These are phyloP conservation scores for Cladosporium halotolerans DNA, from an alignment of 2,329 filamentous ascomycete species.

Conservation along the genomic window DNA sequence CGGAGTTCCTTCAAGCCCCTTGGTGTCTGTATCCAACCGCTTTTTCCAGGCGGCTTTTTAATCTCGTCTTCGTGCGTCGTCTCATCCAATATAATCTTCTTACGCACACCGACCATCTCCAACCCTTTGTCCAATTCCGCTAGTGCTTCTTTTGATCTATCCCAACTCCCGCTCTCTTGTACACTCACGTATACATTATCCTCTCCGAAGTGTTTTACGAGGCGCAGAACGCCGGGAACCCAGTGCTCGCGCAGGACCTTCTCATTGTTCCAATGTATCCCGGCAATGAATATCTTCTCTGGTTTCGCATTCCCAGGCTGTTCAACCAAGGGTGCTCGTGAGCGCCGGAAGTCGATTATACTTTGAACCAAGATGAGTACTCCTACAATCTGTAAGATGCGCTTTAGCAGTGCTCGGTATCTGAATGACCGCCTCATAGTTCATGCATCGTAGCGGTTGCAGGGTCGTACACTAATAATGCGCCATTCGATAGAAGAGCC, in stretches of 20 bases:
- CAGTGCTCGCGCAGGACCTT: conserved; percentile 55
- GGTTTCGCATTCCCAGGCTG: not conserved
- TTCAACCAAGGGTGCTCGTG: not conserved
- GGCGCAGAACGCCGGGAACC: conserved; percentile 53
- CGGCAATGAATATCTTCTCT: conserved; percentile 56
- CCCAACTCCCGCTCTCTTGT: conserved; percentile 63
- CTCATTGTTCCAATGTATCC: conserved; percentile 64
- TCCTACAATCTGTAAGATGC: conserved; percentile 3
- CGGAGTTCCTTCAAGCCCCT: conserved; percentile 50
- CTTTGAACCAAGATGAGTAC: conserved; percentile 5
- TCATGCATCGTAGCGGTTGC: not conserved
- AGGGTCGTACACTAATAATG: no score
- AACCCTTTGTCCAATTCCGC: conserved; percentile 51
- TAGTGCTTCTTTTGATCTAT: conserved; percentile 59
- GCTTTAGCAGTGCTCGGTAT: conserved; percentile 5
- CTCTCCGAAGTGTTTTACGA: conserved; percentile 52
- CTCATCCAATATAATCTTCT: conserved; percentile 53
- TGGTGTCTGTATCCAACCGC: conserved; percentile 60
- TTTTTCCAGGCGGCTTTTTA: conserved; percentile 38
- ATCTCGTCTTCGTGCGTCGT: conserved; percentile 55
- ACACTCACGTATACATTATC: conserved; percentile 64
- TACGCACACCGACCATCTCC: conserved; percentile 46
- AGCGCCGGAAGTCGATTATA: conserved; percentile 6
- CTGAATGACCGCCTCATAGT: conserved; percentile 5
- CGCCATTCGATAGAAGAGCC: no score